phyloP scores from a whole-genome alignment of 2,329 filamentous ascomycete genomes.

The Monilinia vaccinii-corymbosi region DNA sequence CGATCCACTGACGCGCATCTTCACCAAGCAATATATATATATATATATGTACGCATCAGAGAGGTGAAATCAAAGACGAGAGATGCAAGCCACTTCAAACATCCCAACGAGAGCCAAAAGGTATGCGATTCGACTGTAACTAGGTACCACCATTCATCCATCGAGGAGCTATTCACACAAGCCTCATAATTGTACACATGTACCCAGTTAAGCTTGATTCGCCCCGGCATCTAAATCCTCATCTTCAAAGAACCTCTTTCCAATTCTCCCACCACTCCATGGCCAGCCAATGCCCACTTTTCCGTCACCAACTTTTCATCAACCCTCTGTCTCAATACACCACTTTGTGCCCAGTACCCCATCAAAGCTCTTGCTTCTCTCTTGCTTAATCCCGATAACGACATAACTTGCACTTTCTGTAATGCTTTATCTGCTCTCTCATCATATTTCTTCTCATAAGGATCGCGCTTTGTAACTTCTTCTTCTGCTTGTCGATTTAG shows the following conservation, averaged over 20 bases:
- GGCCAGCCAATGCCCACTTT: conserved; percentile 75
- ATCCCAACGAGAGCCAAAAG: neutral
- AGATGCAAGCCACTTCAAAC: no score
- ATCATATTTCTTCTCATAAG: conserved; percentile 49
- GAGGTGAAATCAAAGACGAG: neutral
- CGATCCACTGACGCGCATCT: no score
- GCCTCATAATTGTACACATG: neutral
- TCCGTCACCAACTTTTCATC: conserved; percentile 64
- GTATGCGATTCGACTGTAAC: neutral
- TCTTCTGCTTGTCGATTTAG: conserved; percentile 34
- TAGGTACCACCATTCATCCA: neutral
- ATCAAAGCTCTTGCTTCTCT: conserved; percentile 68
- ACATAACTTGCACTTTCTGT: conserved; percentile 41
- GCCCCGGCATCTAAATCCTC: conserved; percentile 18
- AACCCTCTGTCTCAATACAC: conserved; percentile 61
- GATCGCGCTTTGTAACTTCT: conserved; percentile 37
- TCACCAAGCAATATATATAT: no score
- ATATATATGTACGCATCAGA: no score
- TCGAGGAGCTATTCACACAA: neutral
- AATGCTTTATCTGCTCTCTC: conserved; percentile 45
- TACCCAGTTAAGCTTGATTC: neutral
- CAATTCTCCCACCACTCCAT: conserved; percentile 78
- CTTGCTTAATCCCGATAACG: conserved; percentile 60
- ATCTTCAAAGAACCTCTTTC: conserved; percentile 53
- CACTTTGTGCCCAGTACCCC: conserved; percentile 90